Conservation (phyloP, 352 stramenopile species). For the Pythium volutum region DNA sequence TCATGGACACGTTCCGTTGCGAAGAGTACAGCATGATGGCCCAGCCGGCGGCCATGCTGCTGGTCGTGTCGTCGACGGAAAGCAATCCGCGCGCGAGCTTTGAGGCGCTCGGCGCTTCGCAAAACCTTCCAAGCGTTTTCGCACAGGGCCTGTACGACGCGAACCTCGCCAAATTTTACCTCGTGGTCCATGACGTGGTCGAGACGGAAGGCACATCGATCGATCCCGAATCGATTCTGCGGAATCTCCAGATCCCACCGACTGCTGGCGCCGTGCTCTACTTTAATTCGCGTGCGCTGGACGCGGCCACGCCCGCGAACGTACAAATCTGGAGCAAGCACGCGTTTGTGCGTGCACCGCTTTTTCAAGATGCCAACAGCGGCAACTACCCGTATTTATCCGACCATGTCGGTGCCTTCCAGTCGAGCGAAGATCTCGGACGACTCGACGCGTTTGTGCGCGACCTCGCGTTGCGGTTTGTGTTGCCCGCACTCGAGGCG, state of each 20-base stretch:
- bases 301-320: constrained; percentile 30
- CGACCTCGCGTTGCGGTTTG: constrained; percentile 71
- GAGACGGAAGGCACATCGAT: constrained; percentile 80
- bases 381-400: constrained; percentile 33
- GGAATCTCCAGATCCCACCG: constrained; percentile 55
- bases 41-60: constrained; percentile 68
- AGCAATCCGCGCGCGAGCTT: constrained; percentile 75
- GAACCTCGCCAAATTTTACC: constrained; percentile 81
- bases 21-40: constrained; percentile 77
- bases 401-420: constrained; percentile 36
- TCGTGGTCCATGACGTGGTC: constrained; percentile 85
- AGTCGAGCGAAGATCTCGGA: constrained; percentile 68
- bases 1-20: constrained; percentile 82
- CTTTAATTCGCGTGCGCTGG: constrained; percentile 60
- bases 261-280: constrained; percentile 51
- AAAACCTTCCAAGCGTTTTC: constrained; percentile 57
- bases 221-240: constrained; percentile 73
- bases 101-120: constrained; percentile 49
- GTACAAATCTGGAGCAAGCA: constrained; percentile 43
- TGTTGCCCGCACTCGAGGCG: constrained; percentile 77
- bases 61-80: constrained; percentile 82
- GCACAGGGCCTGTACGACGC: constrained; percentile 76
- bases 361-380: constrained; percentile 37
- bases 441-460: constrained; percentile 69
- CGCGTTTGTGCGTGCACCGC: constrained; percentile 54